phyloP scores from a whole-genome alignment of 352 stramenopile genomes.

The Phytophthora lateralis region DNA sequence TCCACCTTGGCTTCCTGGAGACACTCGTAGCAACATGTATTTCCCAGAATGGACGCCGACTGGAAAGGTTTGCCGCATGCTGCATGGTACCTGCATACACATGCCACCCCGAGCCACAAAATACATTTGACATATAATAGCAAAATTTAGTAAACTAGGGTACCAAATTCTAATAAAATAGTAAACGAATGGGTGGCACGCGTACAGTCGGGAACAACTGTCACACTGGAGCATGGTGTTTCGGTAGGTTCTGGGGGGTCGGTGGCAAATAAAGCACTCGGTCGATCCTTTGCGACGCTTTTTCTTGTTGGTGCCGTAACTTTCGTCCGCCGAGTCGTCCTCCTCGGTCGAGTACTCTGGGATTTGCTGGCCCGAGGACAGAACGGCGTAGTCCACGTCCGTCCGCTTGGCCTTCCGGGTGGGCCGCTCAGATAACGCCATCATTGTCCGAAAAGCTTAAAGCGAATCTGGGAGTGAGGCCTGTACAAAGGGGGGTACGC shows the following conservation, averaged over 20 bases:
- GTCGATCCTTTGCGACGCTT: conserved; percentile 37
- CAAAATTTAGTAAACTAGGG: conserved; percentile 16
- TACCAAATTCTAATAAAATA: conserved; percentile 1
- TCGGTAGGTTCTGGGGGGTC: conserved; percentile 36
- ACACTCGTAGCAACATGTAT: conserved; percentile 82
- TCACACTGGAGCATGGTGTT: conserved; percentile 75
- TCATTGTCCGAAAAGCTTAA: conserved; percentile 22
- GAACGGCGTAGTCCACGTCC: conserved; percentile 80
- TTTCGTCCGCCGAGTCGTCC: conserved; percentile 66
- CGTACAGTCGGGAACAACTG: conserved; percentile 69
- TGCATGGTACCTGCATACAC: conserved; percentile 48
- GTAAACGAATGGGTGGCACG: not conserved
- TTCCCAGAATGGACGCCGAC: conserved; percentile 67
- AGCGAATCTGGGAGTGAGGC: conserved; percentile 41
- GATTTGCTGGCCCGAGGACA: conserved; percentile 79
- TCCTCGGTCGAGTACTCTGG: conserved; percentile 80
- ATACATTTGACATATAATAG: conserved; percentile 25
- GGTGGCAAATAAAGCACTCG: conserved; percentile 69
- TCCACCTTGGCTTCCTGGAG: conserved; percentile 49
- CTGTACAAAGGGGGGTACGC: conserved; percentile 28
- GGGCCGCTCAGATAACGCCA: conserved; percentile 41
- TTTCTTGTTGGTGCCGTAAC: conserved; percentile 46
- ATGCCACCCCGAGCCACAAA: not conserved
- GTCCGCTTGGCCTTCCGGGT: conserved; percentile 73
- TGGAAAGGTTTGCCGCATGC: conserved; percentile 56